Evolutionary conservation across 768 basidiomycete genomes (phyloP).

Genomic region (Leucogyrophana mollusca): DNA sequence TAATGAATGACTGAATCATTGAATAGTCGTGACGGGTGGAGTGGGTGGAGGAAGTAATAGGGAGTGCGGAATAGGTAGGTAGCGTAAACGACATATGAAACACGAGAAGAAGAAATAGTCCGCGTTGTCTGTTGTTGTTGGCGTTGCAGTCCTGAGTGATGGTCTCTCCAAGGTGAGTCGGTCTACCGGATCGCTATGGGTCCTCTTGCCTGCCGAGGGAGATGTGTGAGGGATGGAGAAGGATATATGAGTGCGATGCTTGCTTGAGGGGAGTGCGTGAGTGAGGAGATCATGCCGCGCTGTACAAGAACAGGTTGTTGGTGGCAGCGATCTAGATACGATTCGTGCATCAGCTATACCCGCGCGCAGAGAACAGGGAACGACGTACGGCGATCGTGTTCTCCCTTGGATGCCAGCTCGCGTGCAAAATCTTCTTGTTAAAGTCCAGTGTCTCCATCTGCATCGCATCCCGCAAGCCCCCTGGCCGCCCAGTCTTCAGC

Average conservation of each 20-base stretch:
- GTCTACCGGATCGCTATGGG: too few species aligned
- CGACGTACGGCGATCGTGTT: conserved; percentile 91
- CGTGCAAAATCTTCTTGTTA: conserved; percentile 96
- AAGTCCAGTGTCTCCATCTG: conserved; percentile 86
- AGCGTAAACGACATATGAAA: too few species aligned
- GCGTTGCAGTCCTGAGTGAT: too few species aligned
- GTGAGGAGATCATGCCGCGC: conserved; percentile 38
- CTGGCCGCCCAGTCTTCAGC: conserved; percentile 75
- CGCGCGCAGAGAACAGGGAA: not conserved
- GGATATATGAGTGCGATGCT: not conserved
- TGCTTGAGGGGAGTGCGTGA: not conserved
- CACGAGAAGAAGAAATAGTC: too few species aligned
- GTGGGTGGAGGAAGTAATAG: too few species aligned
- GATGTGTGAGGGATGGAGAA: not conserved
- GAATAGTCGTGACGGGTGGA: too few species aligned
- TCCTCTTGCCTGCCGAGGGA: too few species aligned
- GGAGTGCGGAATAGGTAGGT: too few species aligned
- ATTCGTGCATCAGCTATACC: too few species aligned
- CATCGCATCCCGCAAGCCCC: conserved; percentile 77
- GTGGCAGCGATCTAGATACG: conserved; percentile 93
- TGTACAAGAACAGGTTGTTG: conserved; percentile 35
- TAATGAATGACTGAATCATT: too few species aligned
- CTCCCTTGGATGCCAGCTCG: conserved; percentile 97
- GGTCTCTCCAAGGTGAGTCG: too few species aligned
- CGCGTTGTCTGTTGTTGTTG: too few species aligned